Evolutionary conservation across 169 alveolate genomes (phyloP).

Genomic region (Eimeria sp.): DNA sequence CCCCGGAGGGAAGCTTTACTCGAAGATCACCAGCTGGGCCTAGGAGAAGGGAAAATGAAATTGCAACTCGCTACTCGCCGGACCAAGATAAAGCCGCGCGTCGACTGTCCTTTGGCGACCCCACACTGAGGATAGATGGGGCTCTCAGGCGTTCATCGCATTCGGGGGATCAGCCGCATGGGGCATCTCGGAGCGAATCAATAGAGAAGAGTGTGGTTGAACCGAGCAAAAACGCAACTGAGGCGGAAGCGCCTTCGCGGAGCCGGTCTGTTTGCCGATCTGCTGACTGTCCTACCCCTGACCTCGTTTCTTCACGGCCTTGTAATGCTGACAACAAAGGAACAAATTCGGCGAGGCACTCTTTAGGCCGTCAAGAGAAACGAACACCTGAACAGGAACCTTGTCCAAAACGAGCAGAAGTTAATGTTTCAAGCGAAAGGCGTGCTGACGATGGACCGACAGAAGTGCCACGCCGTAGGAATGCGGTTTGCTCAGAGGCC

Average conservation of each 20-base stretch:
- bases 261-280: slow-evolving; percentile 28
- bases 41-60: neutral
- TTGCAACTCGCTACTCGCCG: slow-evolving; percentile 26
- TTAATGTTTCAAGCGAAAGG: neutral
- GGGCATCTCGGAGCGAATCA: slow-evolving; percentile 15
- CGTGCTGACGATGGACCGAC: neutral
- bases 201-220: neutral
- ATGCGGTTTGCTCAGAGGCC: neutral
- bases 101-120: slow-evolving; percentile 14
- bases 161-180: neutral
- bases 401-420: slow-evolving; percentile 12
- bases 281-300: slow-evolving; percentile 72
- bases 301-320: slow-evolving; percentile 48
- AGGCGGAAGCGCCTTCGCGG: slow-evolving; percentile 18
- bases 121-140: slow-evolving; percentile 39
- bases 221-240: neutral
- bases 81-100: neutral
- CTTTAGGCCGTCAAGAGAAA: slow-evolving; percentile 17
- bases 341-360: neutral
- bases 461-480: slow-evolving; percentile 8
- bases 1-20: neutral
- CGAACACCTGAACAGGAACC: neutral
- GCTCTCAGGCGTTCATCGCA: neutral
- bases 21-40: slow-evolving; percentile 2
- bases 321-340: slow-evolving; percentile 19